These are phyloP conservation scores for Russula abietina DNA, from an alignment of 768 basidiomycete genomes.

Conservation along the genomic window DNA sequence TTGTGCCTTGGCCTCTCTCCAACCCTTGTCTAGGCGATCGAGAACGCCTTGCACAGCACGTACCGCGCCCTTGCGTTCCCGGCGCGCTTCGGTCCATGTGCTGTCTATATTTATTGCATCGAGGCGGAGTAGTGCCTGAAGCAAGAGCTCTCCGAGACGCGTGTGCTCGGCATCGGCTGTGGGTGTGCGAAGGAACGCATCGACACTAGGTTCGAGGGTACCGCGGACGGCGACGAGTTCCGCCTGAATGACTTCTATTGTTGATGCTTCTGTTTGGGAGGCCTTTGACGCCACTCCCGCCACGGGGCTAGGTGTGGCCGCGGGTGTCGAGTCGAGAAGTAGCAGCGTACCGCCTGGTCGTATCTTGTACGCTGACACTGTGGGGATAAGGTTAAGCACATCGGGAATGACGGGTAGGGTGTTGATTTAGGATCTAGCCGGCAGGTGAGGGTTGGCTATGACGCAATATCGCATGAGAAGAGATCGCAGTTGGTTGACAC, in stretches of 20 bases:
- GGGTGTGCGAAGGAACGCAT: conserved; percentile 39
- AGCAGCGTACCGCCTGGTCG: conserved; percentile 62
- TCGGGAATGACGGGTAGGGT: conserved; percentile 18
- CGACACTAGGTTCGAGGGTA: conserved; percentile 51
- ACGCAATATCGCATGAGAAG: conserved; percentile 12
- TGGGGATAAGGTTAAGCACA: conserved; percentile 19
- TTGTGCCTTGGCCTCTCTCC: conserved; percentile 34
- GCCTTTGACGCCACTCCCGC: conserved; percentile 28
- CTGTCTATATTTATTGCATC: conserved; percentile 73
- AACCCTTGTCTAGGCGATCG: conserved; percentile 70
- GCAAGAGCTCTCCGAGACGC: conserved; percentile 71
- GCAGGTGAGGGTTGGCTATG: not conserved
- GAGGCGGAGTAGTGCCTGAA: conserved; percentile 81
- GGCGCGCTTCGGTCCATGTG: conserved; percentile 73
- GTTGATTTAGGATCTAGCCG: not conserved
- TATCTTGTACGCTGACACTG: conserved; percentile 73
- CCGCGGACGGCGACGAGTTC: conserved; percentile 48
- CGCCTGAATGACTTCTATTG: conserved; percentile 48
- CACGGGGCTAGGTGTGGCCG: conserved; percentile 28
- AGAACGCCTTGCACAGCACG: conserved; percentile 77
- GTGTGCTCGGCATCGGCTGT: conserved; percentile 37
- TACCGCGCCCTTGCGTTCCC: conserved; percentile 80
- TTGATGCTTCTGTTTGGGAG: conserved; percentile 43
- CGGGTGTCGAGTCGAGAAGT: conserved; percentile 41
- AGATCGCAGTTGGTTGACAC: not conserved